Evolutionary conservation across 2,329 filamentous ascomycete species (phyloP).

Genomic region (Hypoxylon sp.): DNA sequence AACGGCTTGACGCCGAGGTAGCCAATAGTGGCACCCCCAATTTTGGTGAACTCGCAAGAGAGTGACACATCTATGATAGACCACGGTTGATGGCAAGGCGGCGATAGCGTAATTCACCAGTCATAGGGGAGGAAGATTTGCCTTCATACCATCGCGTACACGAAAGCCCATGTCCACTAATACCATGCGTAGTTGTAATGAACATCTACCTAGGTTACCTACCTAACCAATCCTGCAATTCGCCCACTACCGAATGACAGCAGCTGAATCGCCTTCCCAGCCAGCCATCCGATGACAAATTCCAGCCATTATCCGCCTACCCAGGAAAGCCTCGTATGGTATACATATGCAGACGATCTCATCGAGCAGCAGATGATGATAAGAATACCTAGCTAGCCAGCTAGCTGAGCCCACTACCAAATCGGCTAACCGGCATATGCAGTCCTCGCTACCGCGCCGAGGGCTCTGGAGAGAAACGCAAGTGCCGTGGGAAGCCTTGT

Average conservation of each 20-base stretch:
- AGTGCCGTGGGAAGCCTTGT: slow-evolving; percentile 34
- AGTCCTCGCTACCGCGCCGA: slow-evolving; percentile 19
- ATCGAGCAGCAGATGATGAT: not conserved
- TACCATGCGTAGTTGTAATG: not conserved
- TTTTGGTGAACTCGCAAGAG: not conserved
- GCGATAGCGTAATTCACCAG: not conserved
- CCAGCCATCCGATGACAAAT: not conserved
- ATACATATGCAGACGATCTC: not conserved
- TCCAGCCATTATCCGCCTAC: not conserved
- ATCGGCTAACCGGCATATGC: slow-evolving; percentile 35
- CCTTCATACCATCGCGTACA: too few species aligned
- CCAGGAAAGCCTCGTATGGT: slow-evolving; percentile 8
- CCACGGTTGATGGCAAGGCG: not conserved
- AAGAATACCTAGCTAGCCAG: not conserved
- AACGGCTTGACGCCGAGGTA: too few species aligned
- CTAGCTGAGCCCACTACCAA: slow-evolving; percentile 9
- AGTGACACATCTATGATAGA: not conserved
- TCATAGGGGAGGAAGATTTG: not conserved
- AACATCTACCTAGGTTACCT: too few species aligned
- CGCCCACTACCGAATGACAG: slow-evolving; percentile 6
- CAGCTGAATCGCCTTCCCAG: slow-evolving; percentile 6
- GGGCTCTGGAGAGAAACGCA: slow-evolving; percentile 8
- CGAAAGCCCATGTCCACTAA: too few species aligned
- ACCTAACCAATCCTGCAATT: not conserved
- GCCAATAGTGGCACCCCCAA: too few species aligned